Evolutionary conservation across 441 rosid genomes (phyloP), one percentile per base, ranked within the genome.

Genomic region (Erodium trifolium): DNA sequence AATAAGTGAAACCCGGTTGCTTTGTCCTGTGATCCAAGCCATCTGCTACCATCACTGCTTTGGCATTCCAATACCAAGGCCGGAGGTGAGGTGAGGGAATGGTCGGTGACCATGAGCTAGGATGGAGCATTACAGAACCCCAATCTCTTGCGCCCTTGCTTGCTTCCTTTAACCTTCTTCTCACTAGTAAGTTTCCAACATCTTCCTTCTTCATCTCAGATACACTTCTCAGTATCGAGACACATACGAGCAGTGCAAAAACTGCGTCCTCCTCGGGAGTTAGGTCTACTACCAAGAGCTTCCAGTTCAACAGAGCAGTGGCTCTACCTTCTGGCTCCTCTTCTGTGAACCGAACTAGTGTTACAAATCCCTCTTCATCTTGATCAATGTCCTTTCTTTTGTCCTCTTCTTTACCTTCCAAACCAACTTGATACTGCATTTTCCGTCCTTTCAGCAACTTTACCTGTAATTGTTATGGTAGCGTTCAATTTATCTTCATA

Each of bases 301-400:
- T 93, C 98, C 96, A 93, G 35, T 93, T 88, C 16, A 93, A 75
- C 11, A 93, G 80, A 49, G 91, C 97, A 0, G 98, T 88, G 2
- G 90, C 94, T 78, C 72, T 86, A 72, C 90, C 95, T 0, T 63
- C 75, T 4, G 80, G 88, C 76, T 89, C 81, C 18, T 91, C 91
- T 41, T 88, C 92, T 0, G 86, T 75, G 69, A 68, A 83, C 64
- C 96, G 83, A 68, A 91, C 74, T 0, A 91, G 74, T 0, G 98
- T 91, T 66, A 81, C 75, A 65, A 88, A 89, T 16, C 82, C 86
- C 1, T 74, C 82, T 0, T 83, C 83, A 0, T 57, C 34, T 31
- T 3, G 3, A 31, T 31, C 34, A 31, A 31, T 31, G 34, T 31
- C 34, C 34, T 31, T 31, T 31, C 34, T 31, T 31, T 31, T 76